phyloP scores from a whole-genome alignment of 305 asterid species.

The Caryopteris hybrid region DNA sequence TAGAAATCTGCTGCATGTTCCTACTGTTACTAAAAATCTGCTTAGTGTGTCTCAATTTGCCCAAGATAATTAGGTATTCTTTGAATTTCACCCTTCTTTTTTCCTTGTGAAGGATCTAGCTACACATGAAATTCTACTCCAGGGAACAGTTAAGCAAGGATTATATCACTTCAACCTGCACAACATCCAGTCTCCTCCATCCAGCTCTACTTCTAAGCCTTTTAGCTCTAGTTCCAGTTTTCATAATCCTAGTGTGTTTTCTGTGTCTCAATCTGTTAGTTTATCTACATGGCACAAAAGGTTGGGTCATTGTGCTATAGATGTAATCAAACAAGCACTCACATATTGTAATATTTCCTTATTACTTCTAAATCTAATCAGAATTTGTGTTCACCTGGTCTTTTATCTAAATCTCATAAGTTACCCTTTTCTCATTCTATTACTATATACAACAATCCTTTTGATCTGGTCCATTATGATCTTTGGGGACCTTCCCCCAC shows the following conservation, averaged over 20 bases:
- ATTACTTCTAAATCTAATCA: background rate
- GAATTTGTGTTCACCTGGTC: background rate
- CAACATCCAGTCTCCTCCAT: background rate
- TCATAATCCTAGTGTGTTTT: no score
- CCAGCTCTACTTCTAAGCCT: background rate
- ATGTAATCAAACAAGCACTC: background rate
- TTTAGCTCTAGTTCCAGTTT: no score
- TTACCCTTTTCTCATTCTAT: background rate
- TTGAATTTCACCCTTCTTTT: background rate
- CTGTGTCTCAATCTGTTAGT: no score
- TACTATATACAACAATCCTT: background rate
- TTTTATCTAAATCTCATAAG: background rate
- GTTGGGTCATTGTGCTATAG: background rate
- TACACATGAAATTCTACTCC: background rate
- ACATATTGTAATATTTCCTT: background rate
- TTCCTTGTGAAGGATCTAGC: background rate
- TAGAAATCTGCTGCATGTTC: background rate
- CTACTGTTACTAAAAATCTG: no score
- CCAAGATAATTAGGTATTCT: background rate
- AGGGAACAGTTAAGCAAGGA: background rate
- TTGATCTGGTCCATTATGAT: background rate
- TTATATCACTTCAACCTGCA: background rate
- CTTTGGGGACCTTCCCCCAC: background rate
- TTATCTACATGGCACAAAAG: background rate
- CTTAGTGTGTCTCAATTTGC: background rate